Conservation (phyloP, 2,329 filamentous ascomycete species). For the Fusarium nanum region DNA sequence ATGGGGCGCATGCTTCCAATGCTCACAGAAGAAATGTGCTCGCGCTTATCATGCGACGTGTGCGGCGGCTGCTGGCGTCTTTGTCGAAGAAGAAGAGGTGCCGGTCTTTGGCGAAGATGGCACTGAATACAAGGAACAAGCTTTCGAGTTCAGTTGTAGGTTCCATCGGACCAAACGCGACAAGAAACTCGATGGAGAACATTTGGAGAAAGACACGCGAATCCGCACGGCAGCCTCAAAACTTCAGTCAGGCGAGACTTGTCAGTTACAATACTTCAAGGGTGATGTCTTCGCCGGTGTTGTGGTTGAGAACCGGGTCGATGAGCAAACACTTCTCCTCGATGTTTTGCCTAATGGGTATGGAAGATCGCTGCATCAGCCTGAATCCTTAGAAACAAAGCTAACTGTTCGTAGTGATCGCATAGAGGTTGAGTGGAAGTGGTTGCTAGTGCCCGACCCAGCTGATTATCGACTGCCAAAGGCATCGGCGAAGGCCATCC, state of each 20-base stretch:
- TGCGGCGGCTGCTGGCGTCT: slow-evolving; percentile 89
- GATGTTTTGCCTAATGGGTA: slow-evolving; percentile 88
- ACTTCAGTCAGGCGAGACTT: slow-evolving; percentile 78
- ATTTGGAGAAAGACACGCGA: slow-evolving; percentile 76
- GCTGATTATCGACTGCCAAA: slow-evolving; percentile 78
- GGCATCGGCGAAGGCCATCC: slow-evolving; percentile 77
- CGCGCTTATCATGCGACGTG: slow-evolving; percentile 96
- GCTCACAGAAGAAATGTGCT: slow-evolving; percentile 92
- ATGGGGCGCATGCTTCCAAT: slow-evolving; percentile 96
- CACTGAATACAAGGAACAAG: slow-evolving; percentile 90
- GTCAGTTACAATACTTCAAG: slow-evolving; percentile 86
- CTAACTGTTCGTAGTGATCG: slow-evolving; percentile 70
- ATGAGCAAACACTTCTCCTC: slow-evolving; percentile 81
- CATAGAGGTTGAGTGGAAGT: slow-evolving; percentile 86
- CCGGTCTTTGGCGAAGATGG: slow-evolving; percentile 91
- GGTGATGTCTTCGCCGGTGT: slow-evolving; percentile 92
- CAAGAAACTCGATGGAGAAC: slow-evolving; percentile 76
- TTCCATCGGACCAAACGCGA: slow-evolving; percentile 92
- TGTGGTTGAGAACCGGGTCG: slow-evolving; percentile 82
- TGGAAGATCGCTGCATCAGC: slow-evolving; percentile 49
- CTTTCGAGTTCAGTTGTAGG: slow-evolving; percentile 92
- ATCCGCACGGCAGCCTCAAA: slow-evolving; percentile 75
- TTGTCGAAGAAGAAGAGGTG: slow-evolving; percentile 87
- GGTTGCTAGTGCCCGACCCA: slow-evolving; percentile 78
- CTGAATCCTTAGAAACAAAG: background rate